Conservation (phyloP, 345 rosid species). For the Lepidium aucheri region DNA sequence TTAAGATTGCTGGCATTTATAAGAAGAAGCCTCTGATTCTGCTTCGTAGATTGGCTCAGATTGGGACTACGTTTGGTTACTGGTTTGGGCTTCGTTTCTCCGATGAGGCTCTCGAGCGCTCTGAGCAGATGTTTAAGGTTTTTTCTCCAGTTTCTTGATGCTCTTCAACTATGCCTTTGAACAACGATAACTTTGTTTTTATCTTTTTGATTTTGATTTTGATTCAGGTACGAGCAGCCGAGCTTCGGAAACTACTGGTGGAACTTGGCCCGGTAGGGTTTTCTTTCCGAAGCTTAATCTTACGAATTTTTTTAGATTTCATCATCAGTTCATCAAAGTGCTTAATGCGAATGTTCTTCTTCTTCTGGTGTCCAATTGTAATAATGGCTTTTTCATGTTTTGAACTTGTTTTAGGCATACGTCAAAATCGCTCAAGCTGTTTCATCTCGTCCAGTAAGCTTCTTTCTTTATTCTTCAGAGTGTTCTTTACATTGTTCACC, state of each 20-base stretch:
- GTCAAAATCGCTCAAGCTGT: slow-evolving; percentile 90
- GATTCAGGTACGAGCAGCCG: slow-evolving; percentile 76
- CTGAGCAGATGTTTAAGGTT: slow-evolving; percentile 73
- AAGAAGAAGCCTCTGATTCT: slow-evolving; percentile 61
- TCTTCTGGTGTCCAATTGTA: background rate
- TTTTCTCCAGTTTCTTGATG: background rate
- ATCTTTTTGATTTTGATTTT: background rate
- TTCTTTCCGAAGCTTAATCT: background rate
- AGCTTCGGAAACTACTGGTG: slow-evolving; percentile 67
- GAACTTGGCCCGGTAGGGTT: slow-evolving; percentile 84
- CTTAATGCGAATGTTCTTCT: background rate
- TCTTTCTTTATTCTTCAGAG: background rate
- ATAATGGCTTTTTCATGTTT: background rate
- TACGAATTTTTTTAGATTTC: background rate
- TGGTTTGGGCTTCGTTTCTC: slow-evolving; percentile 69
- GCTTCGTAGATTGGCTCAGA: slow-evolving; percentile 66
- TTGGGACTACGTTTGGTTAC: slow-evolving; percentile 54
- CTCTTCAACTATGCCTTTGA: background rate
- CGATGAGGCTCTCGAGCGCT: slow-evolving; percentile 55
- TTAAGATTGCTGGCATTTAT: slow-evolving; percentile 43
- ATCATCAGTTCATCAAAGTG: background rate
- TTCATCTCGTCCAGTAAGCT: slow-evolving; percentile 85
- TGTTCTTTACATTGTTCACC: background rate
- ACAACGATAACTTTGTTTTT: background rate
- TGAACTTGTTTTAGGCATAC: slow-evolving; percentile 54